A percentile compares a stretch with the other conserved stretches of the same genome.
Evolutionary conservation across 306 rosid species (phyloP).

Genomic region (Gynostemma pentaphyllum): DNA sequence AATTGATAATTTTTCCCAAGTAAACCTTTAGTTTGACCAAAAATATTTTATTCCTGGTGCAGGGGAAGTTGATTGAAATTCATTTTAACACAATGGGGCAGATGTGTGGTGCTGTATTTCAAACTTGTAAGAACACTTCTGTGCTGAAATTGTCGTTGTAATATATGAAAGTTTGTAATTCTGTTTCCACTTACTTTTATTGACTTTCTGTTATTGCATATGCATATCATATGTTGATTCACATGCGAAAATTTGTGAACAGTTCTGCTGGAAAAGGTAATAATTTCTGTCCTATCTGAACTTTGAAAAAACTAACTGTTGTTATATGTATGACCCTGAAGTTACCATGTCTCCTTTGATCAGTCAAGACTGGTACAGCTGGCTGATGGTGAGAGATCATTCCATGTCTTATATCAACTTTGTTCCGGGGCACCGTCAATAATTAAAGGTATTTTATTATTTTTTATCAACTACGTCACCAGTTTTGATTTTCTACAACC

Average conservation of each 20-base stretch:
- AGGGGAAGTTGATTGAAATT: constrained; percentile 91
- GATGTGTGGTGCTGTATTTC: constrained; percentile 71
- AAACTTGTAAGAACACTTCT: constrained; percentile 63
- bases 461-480: not conserved
- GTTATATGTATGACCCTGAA: constrained; percentile 21
- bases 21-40: constrained; percentile 15
- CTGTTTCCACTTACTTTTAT: constrained; percentile 16
- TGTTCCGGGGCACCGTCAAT: constrained; percentile 72
- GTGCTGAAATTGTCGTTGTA: constrained; percentile 11
- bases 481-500: not conserved
- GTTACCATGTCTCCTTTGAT: constrained; percentile 18
- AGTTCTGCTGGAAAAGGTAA: constrained; percentile 93
- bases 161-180: constrained; percentile 12
- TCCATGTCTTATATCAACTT: constrained; percentile 89
- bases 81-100: constrained; percentile 61
- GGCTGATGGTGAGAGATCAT: constrained; percentile 66
- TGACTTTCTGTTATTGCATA: constrained; percentile 30
- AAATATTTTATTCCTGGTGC: constrained; percentile 20
- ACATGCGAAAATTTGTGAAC: constrained; percentile 16
- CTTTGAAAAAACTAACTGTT: constrained; percentile 14
- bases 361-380: constrained; percentile 92
- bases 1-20: not conserved
- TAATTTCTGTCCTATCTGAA: constrained; percentile 16
- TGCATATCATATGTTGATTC: constrained; percentile 27
- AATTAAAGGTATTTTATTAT: constrained; percentile 51